These are phyloP conservation scores for Blastobotrys illinoisensis DNA, from an alignment of 1,139 yeast genomes.

Conservation along the genomic window DNA sequence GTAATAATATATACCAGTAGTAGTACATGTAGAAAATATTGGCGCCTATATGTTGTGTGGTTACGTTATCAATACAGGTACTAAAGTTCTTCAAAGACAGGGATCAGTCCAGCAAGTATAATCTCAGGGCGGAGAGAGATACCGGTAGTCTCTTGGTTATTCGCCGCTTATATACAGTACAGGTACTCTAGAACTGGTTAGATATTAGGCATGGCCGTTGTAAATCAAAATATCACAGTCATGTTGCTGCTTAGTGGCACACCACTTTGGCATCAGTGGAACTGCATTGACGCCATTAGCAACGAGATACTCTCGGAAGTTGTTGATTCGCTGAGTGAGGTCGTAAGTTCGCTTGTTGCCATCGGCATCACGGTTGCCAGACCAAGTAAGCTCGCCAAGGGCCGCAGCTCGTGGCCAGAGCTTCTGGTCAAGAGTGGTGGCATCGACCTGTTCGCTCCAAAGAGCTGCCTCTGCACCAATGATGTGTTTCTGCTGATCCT, in stretches of 20 bases:
- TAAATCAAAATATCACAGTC: slow-evolving; percentile 31
- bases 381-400: slow-evolving; percentile 45
- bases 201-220: background rate
- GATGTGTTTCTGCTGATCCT: slow-evolving; percentile 33
- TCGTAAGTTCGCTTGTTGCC: slow-evolving; percentile 35
- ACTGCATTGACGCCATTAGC: slow-evolving; percentile 38
- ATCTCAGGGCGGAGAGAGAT: too few relatives aligned
- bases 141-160: too few relatives aligned
- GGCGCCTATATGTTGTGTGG: too few relatives aligned
- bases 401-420: slow-evolving; percentile 49
- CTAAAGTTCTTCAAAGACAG: too few relatives aligned
- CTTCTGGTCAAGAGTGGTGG: slow-evolving; percentile 36
- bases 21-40: too few relatives aligned
- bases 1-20: too few relatives aligned
- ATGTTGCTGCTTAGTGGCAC: slow-evolving; percentile 38
- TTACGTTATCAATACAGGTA: background rate
- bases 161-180: background rate
- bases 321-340: slow-evolving; percentile 40
- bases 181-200: background rate
- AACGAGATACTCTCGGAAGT: slow-evolving; percentile 42
- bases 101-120: too few relatives aligned
- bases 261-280: slow-evolving; percentile 42
- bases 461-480: slow-evolving; percentile 44
- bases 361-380: slow-evolving; percentile 37
- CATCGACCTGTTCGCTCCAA: slow-evolving; percentile 45